Evolutionary conservation across 2,329 filamentous ascomycete genomes (phyloP), one percentile per base, ranked within the genome.

Genomic region (Mollisiaceae sp.): DNA sequence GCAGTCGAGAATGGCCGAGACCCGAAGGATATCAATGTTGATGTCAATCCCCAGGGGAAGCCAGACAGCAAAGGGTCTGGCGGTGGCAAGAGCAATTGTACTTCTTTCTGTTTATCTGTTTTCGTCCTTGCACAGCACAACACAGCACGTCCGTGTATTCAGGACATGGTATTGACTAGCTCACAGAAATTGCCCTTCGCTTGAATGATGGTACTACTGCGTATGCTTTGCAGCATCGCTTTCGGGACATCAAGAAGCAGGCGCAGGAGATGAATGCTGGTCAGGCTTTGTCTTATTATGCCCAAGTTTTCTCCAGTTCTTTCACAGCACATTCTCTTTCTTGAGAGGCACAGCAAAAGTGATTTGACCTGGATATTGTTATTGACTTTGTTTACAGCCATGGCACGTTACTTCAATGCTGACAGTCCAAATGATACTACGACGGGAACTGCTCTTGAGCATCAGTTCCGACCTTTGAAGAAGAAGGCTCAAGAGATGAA

Each of bases 1-100:
- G 80, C 82, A 2, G 79, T 82, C 14, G 76, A 76, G 22, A 74
- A 75, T 0, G 82, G 81, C 41, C 75, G 78, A 45, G 79, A 83
- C 68, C 82, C 85, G 4, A 67, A 68, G 43, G 52, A 66, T 59
- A 47, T 68, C 14, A 58, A 66, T 32, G 57, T 67, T 8, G 63
- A 45, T 52, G 54, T 61, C 15, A 64, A 63, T 36, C 18, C 52
- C 4, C 57, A 68, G 45, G 67, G 67, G 27, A 47, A 64, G 36
- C 57, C 56, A 20, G 60, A 55, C 32, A 24, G 12, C 41, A 59
- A 66, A 56, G 59, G 47, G 8, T 22, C 35, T 60, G 47, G 56
- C 20, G 56, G 24, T 45, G 35, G 20, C 6, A 59, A 64, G 39
- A 39, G 57, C 41, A 43, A 20, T 60, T 59, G 20, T 27, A 43